phyloP scores from a whole-genome alignment of 306 rosid species.

The Hylodesmum podocarpum region DNA sequence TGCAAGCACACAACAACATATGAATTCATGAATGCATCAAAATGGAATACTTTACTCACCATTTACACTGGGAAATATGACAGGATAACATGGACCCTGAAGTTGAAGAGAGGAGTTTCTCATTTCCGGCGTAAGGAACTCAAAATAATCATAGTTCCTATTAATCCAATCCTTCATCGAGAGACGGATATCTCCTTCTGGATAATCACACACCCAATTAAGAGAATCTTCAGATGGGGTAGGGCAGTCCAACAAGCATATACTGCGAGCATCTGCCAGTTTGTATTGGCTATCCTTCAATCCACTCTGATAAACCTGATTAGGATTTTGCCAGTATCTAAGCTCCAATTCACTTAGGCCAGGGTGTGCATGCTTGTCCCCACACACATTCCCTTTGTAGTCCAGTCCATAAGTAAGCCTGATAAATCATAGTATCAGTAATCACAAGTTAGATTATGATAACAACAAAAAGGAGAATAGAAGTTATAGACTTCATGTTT shows the following conservation, averaged over 20 bases:
- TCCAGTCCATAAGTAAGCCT: constrained; percentile 97
- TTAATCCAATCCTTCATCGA: constrained; percentile 71
- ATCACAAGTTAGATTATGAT: constrained; percentile 12
- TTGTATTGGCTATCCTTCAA: constrained; percentile 64
- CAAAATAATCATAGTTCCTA: constrained; percentile 75
- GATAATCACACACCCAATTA: constrained; percentile 94
- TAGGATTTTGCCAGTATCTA: constrained; percentile 87
- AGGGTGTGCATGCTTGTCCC: constrained; percentile 79
- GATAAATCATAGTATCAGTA: constrained; percentile 25
- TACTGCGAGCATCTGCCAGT: constrained; percentile 71
- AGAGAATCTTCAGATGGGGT: constrained; percentile 77
- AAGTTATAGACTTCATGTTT: background rate
- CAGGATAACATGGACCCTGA: constrained; percentile 98
- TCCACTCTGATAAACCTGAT: constrained; percentile 94
- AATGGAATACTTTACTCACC: constrained; percentile 47
- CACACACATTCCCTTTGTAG: constrained; percentile 93
- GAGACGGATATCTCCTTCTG: constrained; percentile 82
- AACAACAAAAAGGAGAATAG: background rate
- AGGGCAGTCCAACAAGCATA: constrained; percentile 90
- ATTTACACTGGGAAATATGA: constrained; percentile 94
- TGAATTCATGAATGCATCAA: background rate
- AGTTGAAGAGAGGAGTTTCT: constrained; percentile 92
- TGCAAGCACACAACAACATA: background rate
- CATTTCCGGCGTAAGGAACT: constrained; percentile 92
- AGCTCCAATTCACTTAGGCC: constrained; percentile 77